Base-by-base conservation (phyloP, 2,329 filamentous ascomycete genomes). In the Xenoacremonium recifei region DNA sequence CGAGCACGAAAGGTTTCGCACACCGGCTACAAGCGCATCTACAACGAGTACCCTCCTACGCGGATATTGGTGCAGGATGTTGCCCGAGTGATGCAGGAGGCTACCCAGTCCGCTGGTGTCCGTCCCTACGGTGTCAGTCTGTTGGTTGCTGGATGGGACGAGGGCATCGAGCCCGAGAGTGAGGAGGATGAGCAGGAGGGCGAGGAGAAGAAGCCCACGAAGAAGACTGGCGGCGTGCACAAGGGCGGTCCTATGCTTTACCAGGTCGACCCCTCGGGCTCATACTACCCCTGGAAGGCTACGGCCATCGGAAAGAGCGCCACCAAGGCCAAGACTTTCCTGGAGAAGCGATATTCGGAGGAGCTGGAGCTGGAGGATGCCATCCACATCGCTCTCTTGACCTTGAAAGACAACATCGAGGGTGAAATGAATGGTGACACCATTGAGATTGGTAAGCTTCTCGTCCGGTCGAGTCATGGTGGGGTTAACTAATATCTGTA, bases 1-100 rank as follows among this genome's bases (percentile, higher is more conserved):
- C 92, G 91, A 70, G 93, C 93, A 58, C 90, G 93, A 65, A 99
- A 97, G 72, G 93, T 96, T 55, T 96, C 91, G 42, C 93, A 99
- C 74, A 95, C 93, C 35, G 87, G 85, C 68, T 99, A 99, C 84
- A 99, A 99, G 82, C 89, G 93, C 69, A 91, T 99, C 75, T 99
- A 99, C 79, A 99, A 99, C 73, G 93, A 99, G 75, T 99, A 99
- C 75, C 93, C 93, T n/a, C 93, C 93, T 5, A 99, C 93, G 43
- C 85, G 93, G 68, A 99, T 99, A 85, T 81, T 99, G 73, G 93
- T 99, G 43, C 93, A 99, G 72, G 93, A 99, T 62, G 91, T 99
- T 44, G 93, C 93, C 46, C 82, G 90, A 52, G 92, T 97, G 55
- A 96, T 99, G 85, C 93, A 99, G 72, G 93, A 99, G 73, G 93